Evolutionary conservation across 106 monocot species (phyloP), one percentile per base, ranked within the genome.

Genomic region (Platanthera zijinensis): DNA sequence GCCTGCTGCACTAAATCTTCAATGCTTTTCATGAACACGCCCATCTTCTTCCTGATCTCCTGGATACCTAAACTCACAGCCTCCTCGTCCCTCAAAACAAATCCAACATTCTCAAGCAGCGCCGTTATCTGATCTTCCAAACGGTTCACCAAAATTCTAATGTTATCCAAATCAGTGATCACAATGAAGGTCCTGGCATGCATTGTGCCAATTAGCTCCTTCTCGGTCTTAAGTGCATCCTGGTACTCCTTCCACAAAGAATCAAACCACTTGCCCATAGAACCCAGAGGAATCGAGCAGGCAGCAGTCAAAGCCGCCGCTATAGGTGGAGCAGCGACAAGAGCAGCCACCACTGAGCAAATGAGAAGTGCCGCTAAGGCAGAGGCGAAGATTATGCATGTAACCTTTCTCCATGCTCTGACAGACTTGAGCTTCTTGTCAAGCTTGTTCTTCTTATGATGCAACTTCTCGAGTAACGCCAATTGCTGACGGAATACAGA

Each of bases 231-330:
- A 21, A 90, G 56, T 9, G 82, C 86, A 48, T 90, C 76, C 71
- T 84, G 75, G 52, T 90, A 92, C 13, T 78, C 71, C 76, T 90
- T 92, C 78, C 87, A 81, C 59, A 96, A 71, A 1, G 92, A 92
- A 79, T 96, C 84, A 5, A 96, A 78, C 96, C 92, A 96, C 71
- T 89, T 92, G 9, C 96, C 96, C 87, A 93, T 87, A 8, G 96
- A 90, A 0, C 96, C 92, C 30, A 90, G 25, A 0, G 96, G 92
- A 8, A 96, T 56, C 1, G 90, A 77, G 0, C 82, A 56, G 0
- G 90, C 89, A 3, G 92, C 92, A 2, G 89, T 88, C 71, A 96
- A 51, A 1, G 96, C 92, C 0, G 92, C 83, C 0, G 88, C 92
- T 7, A 96, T 85, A 0, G 95, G 92, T 3, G 95, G 95, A 0